Base-by-base conservation (phyloP, 2,329 filamentous ascomycete genomes). In the Hymenoscyphus fraxineus region DNA sequence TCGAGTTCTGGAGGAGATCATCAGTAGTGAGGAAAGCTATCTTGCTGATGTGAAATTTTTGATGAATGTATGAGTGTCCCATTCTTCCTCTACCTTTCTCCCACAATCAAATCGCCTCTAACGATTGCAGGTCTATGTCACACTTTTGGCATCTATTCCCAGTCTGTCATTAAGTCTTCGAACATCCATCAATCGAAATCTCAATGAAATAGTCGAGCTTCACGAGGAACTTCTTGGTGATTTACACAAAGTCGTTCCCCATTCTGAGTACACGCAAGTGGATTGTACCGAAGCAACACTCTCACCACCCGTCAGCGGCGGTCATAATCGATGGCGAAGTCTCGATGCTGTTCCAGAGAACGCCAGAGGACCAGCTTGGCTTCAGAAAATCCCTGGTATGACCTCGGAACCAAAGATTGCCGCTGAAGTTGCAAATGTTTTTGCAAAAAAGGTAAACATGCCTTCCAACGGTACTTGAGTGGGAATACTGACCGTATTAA, bases 1-100 rank as follows among this genome's bases (percentile, higher is more conserved):
- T 15, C 87, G 88, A 67, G 87, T 96, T 47, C 78, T 98, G 41
- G 91, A 95, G 73, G 95, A 98, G 77, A 80, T 98, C 60, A 86
- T 97, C 66, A 84, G 80, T 64, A 96, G 93, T 0, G 95, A 98
- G 76, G 90, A 95, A 74, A 87, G 89, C 72, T 98, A 98, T 75
- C 88, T 98, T 71, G 86, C 88, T 16, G 94, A 97, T 72, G 78
- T 98, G 64, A 92, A 92, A 71, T 92, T 95, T 69, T 80, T 98
- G 65, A 89, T 90, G 75, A 93, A 96, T 77, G 93, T 94, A 79
- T 54, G 47, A 74, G 86, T 73, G 78, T 78, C 78, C 61, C 78
- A 78, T 78, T 78, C 61, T 78, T 79, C 72, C 58, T 35, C 9
- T 39, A 4, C 19, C 70, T 90, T 47, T 19, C n/a, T 40, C 79